Evolutionary conservation across 768 basidiomycete genomes (phyloP), one percentile per base, ranked within the genome.

Genomic region (Boletus sensibilis): DNA sequence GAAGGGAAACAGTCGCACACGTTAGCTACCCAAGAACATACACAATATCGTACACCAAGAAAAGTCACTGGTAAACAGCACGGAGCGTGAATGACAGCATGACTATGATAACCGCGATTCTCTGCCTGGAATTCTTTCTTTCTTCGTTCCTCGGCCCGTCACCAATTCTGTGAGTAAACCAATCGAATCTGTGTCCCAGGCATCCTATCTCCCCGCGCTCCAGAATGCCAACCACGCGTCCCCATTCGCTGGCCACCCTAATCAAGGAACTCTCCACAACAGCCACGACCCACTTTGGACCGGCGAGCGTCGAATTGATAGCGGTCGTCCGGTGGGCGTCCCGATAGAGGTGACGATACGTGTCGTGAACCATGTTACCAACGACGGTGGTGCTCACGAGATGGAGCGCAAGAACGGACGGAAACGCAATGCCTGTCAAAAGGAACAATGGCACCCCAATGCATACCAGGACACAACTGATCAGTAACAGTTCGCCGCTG

Each of bases 211-310:
- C 82, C 1, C 75, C 58, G n/a, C 81, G 66, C 46, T 74, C 72
- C 10, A 84, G 20, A 16, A 79, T 58, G 2, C 83, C 82, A 2
- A 76, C 68, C 0, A 75, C 35, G 9, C 82, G 74, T 0, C 82
- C 84, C 43, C 72, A 65, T 54, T 85, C 83, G 38, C 77, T 81
- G 21, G 72, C 72, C 68, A 85, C 72, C 25, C 83, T 73, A 42
- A 86, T 77, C 10, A 82, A 40, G 0, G 81, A 64, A 51, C 83
- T 80, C 60, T 85, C 83, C 0, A 75, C 38, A 1, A 81, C 71
- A 0, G 83, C 82, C 0, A 71, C 9, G 6, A 73, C 20, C 78
- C 80, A 81, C n/a, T 58, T 58, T 3, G 60, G 10, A 12, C 77
- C 74, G 1, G 11, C 18, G 8, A 82, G 48, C 14, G 64, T 74